Conservation (phyloP, 1,284 basidiomycete genomes). For the Mycena citricolor region DNA sequence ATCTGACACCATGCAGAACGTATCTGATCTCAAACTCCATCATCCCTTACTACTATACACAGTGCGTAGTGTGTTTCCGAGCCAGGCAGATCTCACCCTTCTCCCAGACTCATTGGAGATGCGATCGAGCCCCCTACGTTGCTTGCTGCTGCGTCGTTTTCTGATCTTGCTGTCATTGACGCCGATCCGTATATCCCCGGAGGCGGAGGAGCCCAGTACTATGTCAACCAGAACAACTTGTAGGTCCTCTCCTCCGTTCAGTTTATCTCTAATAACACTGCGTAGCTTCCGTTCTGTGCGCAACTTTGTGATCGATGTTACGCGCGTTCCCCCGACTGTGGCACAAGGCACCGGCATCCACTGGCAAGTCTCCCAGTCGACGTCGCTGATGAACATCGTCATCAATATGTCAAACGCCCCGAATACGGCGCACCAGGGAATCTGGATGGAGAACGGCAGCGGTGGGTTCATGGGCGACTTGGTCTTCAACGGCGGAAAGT, state of each 20-base stretch:
- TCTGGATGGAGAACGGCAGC: conserved; percentile 17
- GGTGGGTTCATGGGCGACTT: conserved; percentile 62
- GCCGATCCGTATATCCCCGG: conserved; percentile 46
- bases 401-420: conserved; percentile 51
- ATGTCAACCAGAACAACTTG: conserved; percentile 57
- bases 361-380: conserved; percentile 64
- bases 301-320: conserved; percentile 54
- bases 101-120: conserved; percentile 51
- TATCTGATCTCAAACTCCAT: conserved; percentile 52
- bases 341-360: conserved; percentile 48
- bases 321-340: conserved; percentile 38
- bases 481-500: conserved; percentile 45
- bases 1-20: conserved; percentile 30
- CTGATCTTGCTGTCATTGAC: conserved; percentile 54
- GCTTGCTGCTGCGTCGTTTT: conserved; percentile 46
- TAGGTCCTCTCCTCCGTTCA: conserved; percentile 35
- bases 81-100: too few relatives aligned
- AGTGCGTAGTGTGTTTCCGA: too few relatives aligned
- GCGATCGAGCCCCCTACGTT: conserved; percentile 48
- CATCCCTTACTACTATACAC: conserved; percentile 53
- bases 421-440: conserved; percentile 50
- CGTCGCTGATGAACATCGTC: conserved; percentile 57
- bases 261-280: background rate
- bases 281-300: conserved; percentile 32
- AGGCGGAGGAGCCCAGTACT: conserved; percentile 35